phyloP scores from a whole-genome alignment of 1,139 yeast genomes.

The Pneumocystis carinii region DNA sequence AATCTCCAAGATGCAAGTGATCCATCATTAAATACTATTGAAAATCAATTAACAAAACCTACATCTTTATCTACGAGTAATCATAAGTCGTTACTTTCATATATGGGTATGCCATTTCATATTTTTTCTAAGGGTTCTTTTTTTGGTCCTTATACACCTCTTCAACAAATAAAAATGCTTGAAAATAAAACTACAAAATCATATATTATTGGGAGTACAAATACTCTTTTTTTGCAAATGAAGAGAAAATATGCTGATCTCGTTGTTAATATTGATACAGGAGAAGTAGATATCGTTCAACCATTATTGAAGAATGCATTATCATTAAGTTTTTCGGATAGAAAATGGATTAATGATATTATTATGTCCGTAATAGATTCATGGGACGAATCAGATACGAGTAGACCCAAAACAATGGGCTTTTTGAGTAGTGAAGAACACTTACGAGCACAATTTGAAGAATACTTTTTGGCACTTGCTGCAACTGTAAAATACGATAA shows the following conservation, averaged over 20 bases:
- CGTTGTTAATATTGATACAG: slow-evolving; percentile 40
- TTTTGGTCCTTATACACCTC: slow-evolving; percentile 82
- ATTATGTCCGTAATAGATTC: slow-evolving; percentile 26
- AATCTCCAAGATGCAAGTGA: slow-evolving; percentile 68
- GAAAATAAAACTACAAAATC: slow-evolving; percentile 41
- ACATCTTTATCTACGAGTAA: slow-evolving; percentile 66
- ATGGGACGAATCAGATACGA: slow-evolving; percentile 32
- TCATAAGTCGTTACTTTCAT: slow-evolving; percentile 57
- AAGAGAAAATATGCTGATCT: slow-evolving; percentile 42
- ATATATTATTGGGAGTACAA: slow-evolving; percentile 78
- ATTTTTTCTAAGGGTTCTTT: slow-evolving; percentile 71
- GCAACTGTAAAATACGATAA: slow-evolving; percentile 57
- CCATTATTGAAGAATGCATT: slow-evolving; percentile 31
- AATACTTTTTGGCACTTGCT: slow-evolving; percentile 62
- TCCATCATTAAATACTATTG: slow-evolving; percentile 49
- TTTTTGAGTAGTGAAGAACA: slow-evolving; percentile 78
- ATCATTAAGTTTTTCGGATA: slow-evolving; percentile 49
- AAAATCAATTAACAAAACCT: slow-evolving; percentile 40
- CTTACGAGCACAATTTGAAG: slow-evolving; percentile 77
- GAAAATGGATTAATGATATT: slow-evolving; percentile 48
- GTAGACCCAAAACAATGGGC: slow-evolving; percentile 28
- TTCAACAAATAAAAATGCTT: slow-evolving; percentile 75
- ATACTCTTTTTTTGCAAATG: slow-evolving; percentile 59
- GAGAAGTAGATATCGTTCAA: slow-evolving; percentile 34
- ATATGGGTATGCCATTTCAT: slow-evolving; percentile 79